These are phyloP conservation scores for Phytophthora ramorum DNA, from an alignment of 352 stramenopile species.

Conservation along the genomic window DNA sequence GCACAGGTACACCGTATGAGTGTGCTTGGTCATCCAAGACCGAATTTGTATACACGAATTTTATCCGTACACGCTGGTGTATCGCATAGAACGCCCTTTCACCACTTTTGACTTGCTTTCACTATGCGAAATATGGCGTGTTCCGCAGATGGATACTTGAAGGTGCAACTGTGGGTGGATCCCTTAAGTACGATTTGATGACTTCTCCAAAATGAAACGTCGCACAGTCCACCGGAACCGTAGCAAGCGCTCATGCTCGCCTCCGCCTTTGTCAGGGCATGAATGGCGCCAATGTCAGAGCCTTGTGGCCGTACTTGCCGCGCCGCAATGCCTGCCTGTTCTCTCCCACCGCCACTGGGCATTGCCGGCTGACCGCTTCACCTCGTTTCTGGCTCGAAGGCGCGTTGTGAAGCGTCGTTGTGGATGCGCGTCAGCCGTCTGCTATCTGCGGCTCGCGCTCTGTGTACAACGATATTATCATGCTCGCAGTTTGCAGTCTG, in stretches of 20 bases:
- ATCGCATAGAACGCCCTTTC: conserved; percentile 13
- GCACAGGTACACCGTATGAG: not conserved
- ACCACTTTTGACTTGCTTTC: conserved; percentile 12
- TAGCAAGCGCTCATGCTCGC: not conserved
- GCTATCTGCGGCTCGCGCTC: not conserved
- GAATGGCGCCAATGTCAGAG: not conserved
- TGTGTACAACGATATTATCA: not conserved
- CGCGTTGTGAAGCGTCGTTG: conserved; percentile 26
- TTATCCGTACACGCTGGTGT: not conserved
- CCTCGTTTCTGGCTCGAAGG: conserved; percentile 29
- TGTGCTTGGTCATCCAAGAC: too few species aligned
- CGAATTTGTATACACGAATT: not conserved
- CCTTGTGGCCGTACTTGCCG: not conserved
- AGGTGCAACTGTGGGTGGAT: conserved; percentile 10
- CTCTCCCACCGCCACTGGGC: conserved; percentile 21
- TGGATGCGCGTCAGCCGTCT: conserved; percentile 5
- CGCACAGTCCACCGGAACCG: conserved; percentile 23
- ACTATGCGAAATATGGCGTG: conserved; percentile 3
- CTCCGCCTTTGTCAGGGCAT: not conserved
- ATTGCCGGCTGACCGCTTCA: conserved; percentile 13
- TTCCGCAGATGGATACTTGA: conserved; percentile 5
- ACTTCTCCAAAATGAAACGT: conserved; percentile 10
- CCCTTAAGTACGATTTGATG: not conserved
- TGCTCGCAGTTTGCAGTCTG: too few species aligned
- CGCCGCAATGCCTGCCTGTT: conserved; percentile 13